phyloP scores from a whole-genome alignment of 331 rosid genomes.

The Ulmus americana region DNA sequence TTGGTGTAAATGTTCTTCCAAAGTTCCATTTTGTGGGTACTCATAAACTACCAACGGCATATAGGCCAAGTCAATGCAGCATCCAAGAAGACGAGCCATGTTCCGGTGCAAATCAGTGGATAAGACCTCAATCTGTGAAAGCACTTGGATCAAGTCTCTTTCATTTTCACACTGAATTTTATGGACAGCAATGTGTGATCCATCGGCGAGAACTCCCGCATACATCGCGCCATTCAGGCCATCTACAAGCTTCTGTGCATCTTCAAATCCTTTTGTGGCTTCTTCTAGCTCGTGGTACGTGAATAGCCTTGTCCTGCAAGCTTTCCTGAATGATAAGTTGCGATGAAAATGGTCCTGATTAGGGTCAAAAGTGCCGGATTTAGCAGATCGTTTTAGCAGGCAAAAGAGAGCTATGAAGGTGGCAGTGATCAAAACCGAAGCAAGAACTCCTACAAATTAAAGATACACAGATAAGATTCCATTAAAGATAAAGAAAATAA shows the following conservation, averaged over 20 bases:
- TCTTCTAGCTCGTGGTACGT: constrained; percentile 59
- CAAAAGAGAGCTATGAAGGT: constrained; percentile 52
- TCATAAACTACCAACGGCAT: constrained; percentile 64
- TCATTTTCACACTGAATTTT: constrained; percentile 54
- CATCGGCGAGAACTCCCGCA: constrained; percentile 64
- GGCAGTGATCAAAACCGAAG: constrained; percentile 58
- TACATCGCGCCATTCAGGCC: constrained; percentile 48
- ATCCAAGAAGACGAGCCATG: constrained; percentile 60
- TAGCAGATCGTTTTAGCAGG: constrained; percentile 47
- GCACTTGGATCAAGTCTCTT: constrained; percentile 49
- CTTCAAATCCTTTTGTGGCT: constrained; percentile 65
- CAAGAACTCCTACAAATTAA: constrained; percentile 67
- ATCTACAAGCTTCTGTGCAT: constrained; percentile 44
- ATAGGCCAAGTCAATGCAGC: constrained; percentile 57
- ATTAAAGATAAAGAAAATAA: background rate
- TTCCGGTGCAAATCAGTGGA: constrained; percentile 50
- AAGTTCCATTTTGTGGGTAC: constrained; percentile 62
- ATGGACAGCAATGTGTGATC: constrained; percentile 71
- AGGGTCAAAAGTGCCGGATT: constrained; percentile 38
- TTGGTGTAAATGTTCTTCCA: constrained; percentile 61
- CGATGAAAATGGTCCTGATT: constrained; percentile 44
- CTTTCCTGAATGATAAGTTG: constrained; percentile 46
- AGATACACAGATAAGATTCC: constrained; percentile 13
- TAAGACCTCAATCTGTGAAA: constrained; percentile 65
- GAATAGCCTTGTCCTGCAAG: constrained; percentile 57